phyloP scores from a whole-genome alignment of 352 stramenopile genomes.

The Pythium volutum region DNA sequence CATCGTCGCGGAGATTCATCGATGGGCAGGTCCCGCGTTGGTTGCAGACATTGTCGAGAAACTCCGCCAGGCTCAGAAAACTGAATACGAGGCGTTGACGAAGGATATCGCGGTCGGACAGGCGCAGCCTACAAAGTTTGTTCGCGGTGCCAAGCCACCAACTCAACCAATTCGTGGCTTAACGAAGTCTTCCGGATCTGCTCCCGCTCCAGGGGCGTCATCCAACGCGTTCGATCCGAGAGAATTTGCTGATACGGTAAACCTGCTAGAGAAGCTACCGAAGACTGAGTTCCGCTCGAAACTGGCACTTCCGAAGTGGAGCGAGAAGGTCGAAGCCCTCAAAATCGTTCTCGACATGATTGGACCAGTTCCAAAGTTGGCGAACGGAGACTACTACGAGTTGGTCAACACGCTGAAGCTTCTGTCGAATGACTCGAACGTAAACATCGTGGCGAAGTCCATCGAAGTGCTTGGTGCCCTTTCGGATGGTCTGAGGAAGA shows the following conservation, averaged over 20 bases:
- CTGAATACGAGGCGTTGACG: slow-evolving; percentile 71
- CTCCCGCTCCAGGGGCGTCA: slow-evolving; percentile 10
- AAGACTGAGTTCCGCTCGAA: slow-evolving; percentile 82
- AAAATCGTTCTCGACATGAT: slow-evolving; percentile 86
- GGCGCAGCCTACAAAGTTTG: slow-evolving; percentile 62
- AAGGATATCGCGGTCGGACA: slow-evolving; percentile 73
- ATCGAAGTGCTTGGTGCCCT: slow-evolving; percentile 81
- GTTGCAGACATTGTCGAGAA: slow-evolving; percentile 80
- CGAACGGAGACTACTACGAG: slow-evolving; percentile 85
- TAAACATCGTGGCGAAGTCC: slow-evolving; percentile 85
- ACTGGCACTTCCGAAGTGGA: slow-evolving; percentile 78
- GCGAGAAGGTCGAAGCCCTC: slow-evolving; percentile 79
- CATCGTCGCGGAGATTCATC: slow-evolving; percentile 77
- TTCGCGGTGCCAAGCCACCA: slow-evolving; percentile 55
- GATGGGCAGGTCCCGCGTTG: slow-evolving; percentile 71
- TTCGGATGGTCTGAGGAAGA: slow-evolving; percentile 74
- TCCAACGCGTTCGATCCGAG: slow-evolving; percentile 59
- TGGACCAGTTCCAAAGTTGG: slow-evolving; percentile 79
- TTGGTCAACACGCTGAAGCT: slow-evolving; percentile 81
- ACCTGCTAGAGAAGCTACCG: slow-evolving; percentile 76
- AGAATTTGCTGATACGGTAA: slow-evolving; percentile 83
- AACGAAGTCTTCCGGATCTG: slow-evolving; percentile 11
- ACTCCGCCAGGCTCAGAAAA: slow-evolving; percentile 78
- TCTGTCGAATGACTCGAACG: slow-evolving; percentile 79
- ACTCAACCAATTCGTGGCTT: slow-evolving; percentile 4